Base-by-base conservation (phyloP, 2,329 filamentous ascomycete species). In the Aspergillus persii region DNA sequence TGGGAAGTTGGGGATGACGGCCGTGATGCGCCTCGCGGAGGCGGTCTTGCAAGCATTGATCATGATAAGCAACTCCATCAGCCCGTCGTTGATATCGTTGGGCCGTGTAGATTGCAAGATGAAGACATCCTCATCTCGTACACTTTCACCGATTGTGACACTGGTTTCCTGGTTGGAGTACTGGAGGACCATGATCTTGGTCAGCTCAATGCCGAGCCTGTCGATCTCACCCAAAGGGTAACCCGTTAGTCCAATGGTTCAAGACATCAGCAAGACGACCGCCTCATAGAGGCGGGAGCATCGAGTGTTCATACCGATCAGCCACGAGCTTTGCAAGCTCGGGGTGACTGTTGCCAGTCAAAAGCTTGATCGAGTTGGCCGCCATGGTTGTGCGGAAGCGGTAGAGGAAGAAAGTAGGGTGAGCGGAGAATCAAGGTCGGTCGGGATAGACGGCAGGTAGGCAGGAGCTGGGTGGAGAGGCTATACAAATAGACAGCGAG, bases 1-100 rank as follows among this genome's bases (percentile, higher is more conserved):
- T 30, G 93, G 93, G 79, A 96, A 98, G 79, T 96, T 97, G 66
- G 94, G 94, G 54, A 97, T 90, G 64, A 97, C 91, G 64, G 92
- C 94, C 26, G 94, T 97, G 79, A 98, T 96, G 65, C 94, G 90
- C 65, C 93, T 88, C 11, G 94, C 94, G 39, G 88, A 90, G 47
- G 89, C 89, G 27, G 88, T 91, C 75, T 91, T 89, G 83, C 94
- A 97, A 64, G 94, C 94, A 74, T 96, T 96, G 77, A 97, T 96
- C 88, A 97, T 96, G 79, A 98, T 97, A 66, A 98, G 85, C 41
- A 98, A 86, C 79, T 99, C 94, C 94, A 99, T 98, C 61, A 99
- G 85, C 53, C 92, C 92, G 76, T 98, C 94, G 79, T 99, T 99
- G 80, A 98, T 96, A 74, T 97, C 93, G 74, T 94, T 93, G 2